These are phyloP conservation scores for Cyclospora cayetanensis DNA, from an alignment of 169 alveolate genomes.

Conservation along the genomic window DNA sequence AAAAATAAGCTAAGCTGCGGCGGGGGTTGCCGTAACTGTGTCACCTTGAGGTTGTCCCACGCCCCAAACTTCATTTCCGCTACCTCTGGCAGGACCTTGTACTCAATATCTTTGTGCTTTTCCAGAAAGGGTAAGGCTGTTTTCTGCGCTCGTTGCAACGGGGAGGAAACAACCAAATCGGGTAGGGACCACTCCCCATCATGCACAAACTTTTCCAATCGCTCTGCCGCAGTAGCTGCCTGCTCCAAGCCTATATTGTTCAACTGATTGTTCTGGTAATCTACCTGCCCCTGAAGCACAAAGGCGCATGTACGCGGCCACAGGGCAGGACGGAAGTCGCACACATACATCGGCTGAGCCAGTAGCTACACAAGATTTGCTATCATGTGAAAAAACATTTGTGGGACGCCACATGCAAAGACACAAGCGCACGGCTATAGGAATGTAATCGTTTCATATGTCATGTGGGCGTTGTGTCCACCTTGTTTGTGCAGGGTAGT, in stretches of 20 bases:
- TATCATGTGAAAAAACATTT: no score
- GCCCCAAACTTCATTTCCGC: slow-evolving; percentile 49
- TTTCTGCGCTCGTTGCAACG: background rate
- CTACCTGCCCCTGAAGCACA: slow-evolving; percentile 64
- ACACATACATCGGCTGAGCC: no score
- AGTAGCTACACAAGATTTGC: no score
- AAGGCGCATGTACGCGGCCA: background rate
- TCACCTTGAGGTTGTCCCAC: slow-evolving; percentile 55
- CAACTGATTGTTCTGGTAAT: slow-evolving; percentile 40
- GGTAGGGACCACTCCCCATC: background rate
- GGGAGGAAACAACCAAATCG: background rate
- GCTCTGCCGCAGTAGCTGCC: background rate
- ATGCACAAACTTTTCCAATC: background rate
- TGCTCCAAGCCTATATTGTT: slow-evolving; percentile 19
- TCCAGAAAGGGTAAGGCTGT: slow-evolving; percentile 26
- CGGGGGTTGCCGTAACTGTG: background rate
- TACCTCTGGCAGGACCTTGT: background rate
- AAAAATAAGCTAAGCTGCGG: background rate
- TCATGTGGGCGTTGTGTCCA: no score
- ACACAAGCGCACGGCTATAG: no score
- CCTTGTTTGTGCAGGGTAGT: no score
- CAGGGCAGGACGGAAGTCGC: no score
- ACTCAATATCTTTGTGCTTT: background rate
- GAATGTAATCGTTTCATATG: no score
- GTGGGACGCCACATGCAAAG: no score